Evolutionary conservation across 1,284 basidiomycete species (phyloP).

Genomic region (Ganoderma leucocontextum): DNA sequence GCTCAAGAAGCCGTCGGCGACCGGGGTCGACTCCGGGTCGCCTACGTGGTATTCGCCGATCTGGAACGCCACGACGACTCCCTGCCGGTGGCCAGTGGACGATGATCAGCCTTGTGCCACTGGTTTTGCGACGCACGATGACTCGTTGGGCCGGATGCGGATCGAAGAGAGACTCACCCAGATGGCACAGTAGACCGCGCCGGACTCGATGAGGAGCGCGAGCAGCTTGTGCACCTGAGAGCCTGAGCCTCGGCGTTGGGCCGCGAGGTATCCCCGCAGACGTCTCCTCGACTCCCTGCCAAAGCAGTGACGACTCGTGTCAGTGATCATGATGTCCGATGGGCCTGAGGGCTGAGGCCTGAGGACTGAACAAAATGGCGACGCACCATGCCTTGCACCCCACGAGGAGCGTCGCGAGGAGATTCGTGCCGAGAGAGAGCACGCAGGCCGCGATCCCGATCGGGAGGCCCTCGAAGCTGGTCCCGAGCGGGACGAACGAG

Average conservation of each 20-base stretch:
- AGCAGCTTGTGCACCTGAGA: background rate
- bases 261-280: background rate
- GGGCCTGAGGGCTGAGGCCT: too few species aligned
- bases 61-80: background rate
- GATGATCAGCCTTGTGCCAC: too few species aligned
- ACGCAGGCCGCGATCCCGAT: background rate
- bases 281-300: background rate
- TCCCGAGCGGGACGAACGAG: background rate
- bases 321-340: background rate
- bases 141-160: background rate
- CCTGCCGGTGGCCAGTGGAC: background rate
- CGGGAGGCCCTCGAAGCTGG: background rate
- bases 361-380: too few species aligned
- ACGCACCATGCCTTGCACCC: background rate
- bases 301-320: background rate
- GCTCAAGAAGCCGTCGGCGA: background rate
- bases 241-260: too few species aligned
- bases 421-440: background rate
- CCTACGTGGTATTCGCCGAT: background rate
- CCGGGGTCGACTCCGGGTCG: background rate
- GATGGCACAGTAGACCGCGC: background rate
- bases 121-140: too few species aligned
- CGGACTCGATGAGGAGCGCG: constrained; percentile 6
- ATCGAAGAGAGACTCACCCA: background rate
- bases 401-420: background rate